A percentile compares a stretch with the other conserved stretches of the same genome.
These are phyloP conservation scores for Acanthamoeba polyphaga DNA, from an alignment of 208 protist species.

Conservation along the genomic window DNA sequence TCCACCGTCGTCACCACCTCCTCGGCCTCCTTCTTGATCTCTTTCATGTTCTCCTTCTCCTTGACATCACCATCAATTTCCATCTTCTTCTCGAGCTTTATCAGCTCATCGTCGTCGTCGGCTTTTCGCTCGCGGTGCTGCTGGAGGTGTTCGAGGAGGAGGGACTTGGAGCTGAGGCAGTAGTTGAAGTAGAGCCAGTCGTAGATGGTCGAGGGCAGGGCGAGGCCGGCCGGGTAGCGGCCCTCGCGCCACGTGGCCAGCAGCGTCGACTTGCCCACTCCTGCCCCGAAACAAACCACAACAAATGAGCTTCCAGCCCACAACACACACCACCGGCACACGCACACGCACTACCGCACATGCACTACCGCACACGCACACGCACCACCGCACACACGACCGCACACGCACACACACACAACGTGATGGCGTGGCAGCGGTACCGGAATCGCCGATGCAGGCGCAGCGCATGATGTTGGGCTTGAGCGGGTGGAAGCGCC, in stretches of 20 bases:
- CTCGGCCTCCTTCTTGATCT: background rate
- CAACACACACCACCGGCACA: background rate
- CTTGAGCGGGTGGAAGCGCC: constrained; percentile 8
- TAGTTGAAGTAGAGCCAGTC: constrained; percentile 37
- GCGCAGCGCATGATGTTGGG: constrained; percentile 48
- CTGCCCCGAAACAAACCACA: background rate
- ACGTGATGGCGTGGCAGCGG: background rate
- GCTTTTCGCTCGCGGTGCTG: background rate
- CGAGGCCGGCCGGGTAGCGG: background rate
- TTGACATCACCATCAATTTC: background rate
- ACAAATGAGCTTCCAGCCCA: background rate
- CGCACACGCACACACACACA: no score
- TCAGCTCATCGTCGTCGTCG: background rate
- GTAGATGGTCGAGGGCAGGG: background rate
- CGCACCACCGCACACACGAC: no score
- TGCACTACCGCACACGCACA: background rate
- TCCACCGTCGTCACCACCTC: background rate
- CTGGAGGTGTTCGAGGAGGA: background rate
- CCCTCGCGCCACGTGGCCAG: constrained; percentile 1
- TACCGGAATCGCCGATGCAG: constrained; percentile 14
- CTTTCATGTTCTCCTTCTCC: background rate
- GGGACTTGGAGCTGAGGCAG: background rate
- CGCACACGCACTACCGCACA: no score
- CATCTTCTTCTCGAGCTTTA: background rate
- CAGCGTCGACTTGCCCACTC: constrained; percentile 13